A percentile compares a stretch with the other conserved stretches of the same genome.
These are phyloP conservation scores for Starmerella roubikii DNA, from an alignment of 805 yeast species.

Conservation along the genomic window DNA sequence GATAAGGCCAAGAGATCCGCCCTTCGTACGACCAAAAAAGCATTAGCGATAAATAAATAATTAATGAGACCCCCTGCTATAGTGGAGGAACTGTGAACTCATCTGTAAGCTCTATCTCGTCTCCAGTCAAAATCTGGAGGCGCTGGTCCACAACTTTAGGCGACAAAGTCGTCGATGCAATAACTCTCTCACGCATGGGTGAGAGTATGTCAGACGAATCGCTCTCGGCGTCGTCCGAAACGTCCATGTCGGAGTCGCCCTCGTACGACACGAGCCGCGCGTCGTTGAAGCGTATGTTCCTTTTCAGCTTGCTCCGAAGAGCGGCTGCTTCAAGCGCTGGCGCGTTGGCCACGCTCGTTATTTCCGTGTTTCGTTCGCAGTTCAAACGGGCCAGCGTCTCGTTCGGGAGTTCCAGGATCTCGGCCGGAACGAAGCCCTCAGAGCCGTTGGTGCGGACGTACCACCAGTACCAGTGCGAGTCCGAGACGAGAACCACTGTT, in stretches of 20 bases:
- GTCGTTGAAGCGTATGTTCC: not conserved
- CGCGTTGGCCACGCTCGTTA: not conserved
- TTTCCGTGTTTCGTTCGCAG: slow-evolving; percentile 59
- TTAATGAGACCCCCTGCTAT: too few species aligned
- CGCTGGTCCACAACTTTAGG: not conserved
- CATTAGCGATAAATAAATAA: too few species aligned
- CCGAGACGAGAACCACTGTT: slow-evolving; percentile 63
- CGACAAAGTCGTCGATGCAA: not conserved
- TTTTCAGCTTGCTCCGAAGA: not conserved
- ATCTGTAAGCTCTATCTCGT: not conserved
- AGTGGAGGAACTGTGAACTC: slow-evolving; percentile 1
- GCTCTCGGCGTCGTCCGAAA: slow-evolving; percentile 1
- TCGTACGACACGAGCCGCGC: not conserved
- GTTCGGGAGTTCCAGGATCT: slow-evolving; percentile 76
- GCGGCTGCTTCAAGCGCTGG: too few species aligned
- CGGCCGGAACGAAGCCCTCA: slow-evolving; percentile 95
- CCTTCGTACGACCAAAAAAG: too few species aligned
- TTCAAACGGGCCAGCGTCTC: slow-evolving; percentile 86
- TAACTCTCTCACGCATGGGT: not conserved
- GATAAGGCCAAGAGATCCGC: too few species aligned
- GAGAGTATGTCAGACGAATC: slow-evolving; percentile 1
- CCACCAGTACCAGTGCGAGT: slow-evolving; percentile 96
- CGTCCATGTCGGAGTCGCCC: not conserved
- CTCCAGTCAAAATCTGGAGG: not conserved
- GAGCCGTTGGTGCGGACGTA: slow-evolving; percentile 55